These are phyloP conservation scores for Rhizopus sp. DNA, from an alignment of 371 early-diverging fungal genomes.

Conservation along the genomic window DNA sequence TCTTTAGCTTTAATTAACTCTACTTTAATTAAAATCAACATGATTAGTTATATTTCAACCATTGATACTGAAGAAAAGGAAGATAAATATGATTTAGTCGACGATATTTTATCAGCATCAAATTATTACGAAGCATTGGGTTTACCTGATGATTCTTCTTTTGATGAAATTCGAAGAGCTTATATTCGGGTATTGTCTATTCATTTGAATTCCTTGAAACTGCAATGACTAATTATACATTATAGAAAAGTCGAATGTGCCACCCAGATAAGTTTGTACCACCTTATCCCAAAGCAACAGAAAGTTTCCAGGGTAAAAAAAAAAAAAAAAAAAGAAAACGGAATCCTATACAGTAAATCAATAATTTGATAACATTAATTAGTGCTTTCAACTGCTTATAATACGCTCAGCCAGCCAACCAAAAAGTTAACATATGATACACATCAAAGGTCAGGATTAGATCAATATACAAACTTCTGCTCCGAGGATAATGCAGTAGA, in stretches of 20 bases:
- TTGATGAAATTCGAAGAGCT: slow-evolving; percentile 46
- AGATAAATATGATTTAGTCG: slow-evolving; percentile 41
- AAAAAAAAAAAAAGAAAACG: background rate
- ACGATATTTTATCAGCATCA: slow-evolving; percentile 38
- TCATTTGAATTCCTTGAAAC: background rate
- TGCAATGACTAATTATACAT: no score
- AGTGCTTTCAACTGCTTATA: slow-evolving; percentile 64
- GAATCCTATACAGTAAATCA: background rate
- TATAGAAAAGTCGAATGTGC: slow-evolving; percentile 49
- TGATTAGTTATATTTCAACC: no score
- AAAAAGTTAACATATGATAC: slow-evolving; percentile 58
- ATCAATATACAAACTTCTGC: slow-evolving; percentile 31
- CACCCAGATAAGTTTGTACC: slow-evolving; percentile 50
- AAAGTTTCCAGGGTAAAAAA: slow-evolving; percentile 44
- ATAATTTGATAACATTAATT: background rate
- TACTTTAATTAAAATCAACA: no score
- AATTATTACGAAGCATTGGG: slow-evolving; percentile 43
- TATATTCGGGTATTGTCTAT: slow-evolving; percentile 37
- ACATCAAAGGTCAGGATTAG: slow-evolving; percentile 41
- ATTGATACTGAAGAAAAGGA: no score
- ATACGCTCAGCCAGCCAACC: slow-evolving; percentile 62
- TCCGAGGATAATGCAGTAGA: slow-evolving; percentile 40
- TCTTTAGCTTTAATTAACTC: no score
- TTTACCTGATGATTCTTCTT: slow-evolving; percentile 26
- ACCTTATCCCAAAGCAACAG: slow-evolving; percentile 31